phyloP scores from a whole-genome alignment of 1,139 yeast genomes.

The Tardiomyces depauwii region DNA sequence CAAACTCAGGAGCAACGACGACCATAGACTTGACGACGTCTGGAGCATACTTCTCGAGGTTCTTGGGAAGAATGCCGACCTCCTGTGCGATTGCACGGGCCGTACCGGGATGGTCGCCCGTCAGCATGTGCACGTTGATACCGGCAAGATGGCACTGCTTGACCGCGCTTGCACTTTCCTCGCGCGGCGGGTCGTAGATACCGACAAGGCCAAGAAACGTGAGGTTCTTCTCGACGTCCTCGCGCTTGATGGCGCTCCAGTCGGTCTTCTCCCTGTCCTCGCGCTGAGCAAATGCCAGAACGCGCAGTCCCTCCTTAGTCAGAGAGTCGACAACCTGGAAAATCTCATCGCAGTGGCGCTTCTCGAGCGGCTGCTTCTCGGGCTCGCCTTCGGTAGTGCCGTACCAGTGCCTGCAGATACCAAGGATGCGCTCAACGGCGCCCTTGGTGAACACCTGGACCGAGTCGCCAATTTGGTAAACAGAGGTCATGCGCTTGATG shows the following conservation, averaged over 20 bases:
- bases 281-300: conserved; percentile 85
- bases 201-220: conserved; percentile 64
- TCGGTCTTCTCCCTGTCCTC: conserved; percentile 33
- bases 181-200: conserved; percentile 75
- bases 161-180: conserved; percentile 60
- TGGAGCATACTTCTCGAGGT: conserved; percentile 49
- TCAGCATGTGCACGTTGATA: conserved; percentile 72
- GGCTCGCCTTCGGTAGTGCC: conserved; percentile 19
- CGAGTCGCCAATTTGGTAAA: conserved; percentile 34
- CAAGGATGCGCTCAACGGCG: conserved; percentile 64
- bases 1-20: conserved; percentile 56
- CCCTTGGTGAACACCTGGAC: conserved; percentile 53
- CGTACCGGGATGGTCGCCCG: conserved; percentile 80
- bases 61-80: conserved; percentile 71
- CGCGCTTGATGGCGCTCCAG: conserved; percentile 85
- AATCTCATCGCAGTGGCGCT: conserved; percentile 32
- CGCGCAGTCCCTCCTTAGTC: conserved; percentile 63
- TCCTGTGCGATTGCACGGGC: conserved; percentile 77
- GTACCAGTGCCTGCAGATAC: conserved; percentile 47
- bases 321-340: conserved; percentile 51
- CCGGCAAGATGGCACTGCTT: conserved; percentile 64
- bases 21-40: conserved; percentile 43
- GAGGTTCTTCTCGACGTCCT: conserved; percentile 41
- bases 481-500: conserved; percentile 61
- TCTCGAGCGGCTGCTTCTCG: conserved; percentile 2